These are phyloP conservation scores for Pugionium cornutum DNA, from an alignment of 345 rosid genomes.

Conservation along the genomic window DNA sequence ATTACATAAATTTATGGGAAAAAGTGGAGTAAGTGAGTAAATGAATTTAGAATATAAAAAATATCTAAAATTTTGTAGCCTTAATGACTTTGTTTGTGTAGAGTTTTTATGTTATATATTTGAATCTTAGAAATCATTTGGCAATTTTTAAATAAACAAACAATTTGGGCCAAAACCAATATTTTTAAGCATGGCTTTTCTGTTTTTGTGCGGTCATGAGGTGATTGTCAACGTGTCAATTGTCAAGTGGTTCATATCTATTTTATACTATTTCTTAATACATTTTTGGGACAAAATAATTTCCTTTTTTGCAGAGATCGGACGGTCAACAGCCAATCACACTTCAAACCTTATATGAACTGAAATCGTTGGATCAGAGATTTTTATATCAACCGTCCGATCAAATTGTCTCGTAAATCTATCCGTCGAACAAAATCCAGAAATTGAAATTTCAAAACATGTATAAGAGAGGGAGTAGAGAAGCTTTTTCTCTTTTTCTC, in stretches of 20 bases:
- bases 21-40: too few relatives aligned
- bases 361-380: constrained; percentile 50
- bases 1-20: too few relatives aligned
- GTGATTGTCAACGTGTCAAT: constrained; percentile 36
- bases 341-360: constrained; percentile 50
- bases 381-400: constrained; percentile 49
- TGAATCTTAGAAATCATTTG: neutral
- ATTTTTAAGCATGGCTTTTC: neutral
- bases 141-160: neutral
- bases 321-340: constrained; percentile 41
- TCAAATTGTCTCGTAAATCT: constrained; percentile 43
- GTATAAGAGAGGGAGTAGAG: constrained; percentile 72
- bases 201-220: constrained; percentile 15
- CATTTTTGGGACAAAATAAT: neutral
- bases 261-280: neutral
- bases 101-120: neutral
- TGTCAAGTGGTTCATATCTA: neutral
- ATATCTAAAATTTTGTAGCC: too few relatives aligned
- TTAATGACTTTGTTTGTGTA: too few relatives aligned
- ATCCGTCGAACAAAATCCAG: constrained; percentile 58
- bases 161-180: neutral
- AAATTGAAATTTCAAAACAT: constrained; percentile 88
- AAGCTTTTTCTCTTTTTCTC: constrained; percentile 11
- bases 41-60: too few relatives aligned
- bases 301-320: constrained; percentile 36